These are phyloP conservation scores for Globisporangium mamillatum DNA, from an alignment of 352 stramenopile species.

Conservation along the genomic window DNA sequence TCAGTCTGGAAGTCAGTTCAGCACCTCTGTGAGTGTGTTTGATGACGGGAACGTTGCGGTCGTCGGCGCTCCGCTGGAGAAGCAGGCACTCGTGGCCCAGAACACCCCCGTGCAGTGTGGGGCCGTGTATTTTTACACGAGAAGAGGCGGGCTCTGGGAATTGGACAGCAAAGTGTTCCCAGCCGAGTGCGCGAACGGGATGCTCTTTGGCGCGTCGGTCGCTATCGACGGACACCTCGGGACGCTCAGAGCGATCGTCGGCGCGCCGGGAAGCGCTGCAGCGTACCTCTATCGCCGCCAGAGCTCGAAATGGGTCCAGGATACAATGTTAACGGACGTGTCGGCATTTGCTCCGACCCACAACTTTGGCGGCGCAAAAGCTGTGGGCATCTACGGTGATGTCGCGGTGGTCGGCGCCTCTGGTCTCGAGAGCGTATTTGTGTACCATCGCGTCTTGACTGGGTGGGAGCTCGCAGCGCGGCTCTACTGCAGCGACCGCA, in stretches of 20 bases:
- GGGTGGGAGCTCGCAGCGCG: constrained; percentile 54
- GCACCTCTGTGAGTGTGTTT: constrained; percentile 57
- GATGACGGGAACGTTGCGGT: constrained; percentile 63
- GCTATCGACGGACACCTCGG: constrained; percentile 68
- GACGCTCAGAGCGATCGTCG: constrained; percentile 57
- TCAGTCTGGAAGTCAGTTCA: constrained; percentile 47
- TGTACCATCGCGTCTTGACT: constrained; percentile 58
- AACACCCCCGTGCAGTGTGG: constrained; percentile 38
- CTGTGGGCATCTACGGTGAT: constrained; percentile 82
- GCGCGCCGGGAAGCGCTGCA: constrained; percentile 50
- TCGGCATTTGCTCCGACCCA: constrained; percentile 41
- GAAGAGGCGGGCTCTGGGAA: constrained; percentile 66
- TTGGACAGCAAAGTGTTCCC: constrained; percentile 51
- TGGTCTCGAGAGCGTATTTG: constrained; percentile 56
- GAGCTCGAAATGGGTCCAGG: constrained; percentile 40
- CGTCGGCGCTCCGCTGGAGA: constrained; percentile 58
- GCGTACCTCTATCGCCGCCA: constrained; percentile 51
- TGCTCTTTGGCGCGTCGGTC: constrained; percentile 68
- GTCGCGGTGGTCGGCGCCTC: constrained; percentile 89
- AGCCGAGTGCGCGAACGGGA: constrained; percentile 36
- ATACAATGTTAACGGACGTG: constrained; percentile 41
- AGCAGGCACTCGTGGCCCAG: constrained; percentile 17
- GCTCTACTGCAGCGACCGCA: constrained; percentile 78
- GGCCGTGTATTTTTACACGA: constrained; percentile 66
- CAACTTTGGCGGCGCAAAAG: constrained; percentile 61